phyloP scores from a whole-genome alignment of 495 filamentous ascomycete genomes.

The Bathelium albidoporum region DNA sequence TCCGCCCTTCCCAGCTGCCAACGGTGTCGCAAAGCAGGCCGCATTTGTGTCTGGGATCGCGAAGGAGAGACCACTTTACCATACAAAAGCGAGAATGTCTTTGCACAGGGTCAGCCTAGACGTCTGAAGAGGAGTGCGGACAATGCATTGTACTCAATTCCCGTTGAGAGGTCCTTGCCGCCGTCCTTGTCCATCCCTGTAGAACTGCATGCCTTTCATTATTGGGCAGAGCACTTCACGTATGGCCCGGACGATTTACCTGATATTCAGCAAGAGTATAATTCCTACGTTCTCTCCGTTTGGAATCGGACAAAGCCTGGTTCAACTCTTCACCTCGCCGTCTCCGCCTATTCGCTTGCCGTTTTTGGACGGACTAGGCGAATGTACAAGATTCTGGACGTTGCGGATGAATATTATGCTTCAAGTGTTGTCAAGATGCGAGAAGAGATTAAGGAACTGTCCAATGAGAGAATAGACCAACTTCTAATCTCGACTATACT shows the following conservation, averaged over 20 bases:
- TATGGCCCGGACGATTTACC: conserved; percentile 12
- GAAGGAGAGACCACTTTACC: conserved; percentile 20
- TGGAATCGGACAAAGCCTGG: conserved; percentile 11
- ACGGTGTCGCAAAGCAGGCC: conserved; percentile 25
- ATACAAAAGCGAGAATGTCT: conserved; percentile 31
- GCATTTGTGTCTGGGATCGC: conserved; percentile 23
- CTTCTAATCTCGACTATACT: conserved; percentile 27
- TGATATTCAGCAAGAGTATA: conserved; percentile 21
- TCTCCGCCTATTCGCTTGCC: conserved; percentile 26
- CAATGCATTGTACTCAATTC: not conserved
- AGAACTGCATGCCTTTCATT: conserved; percentile 3
- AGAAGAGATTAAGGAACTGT: conserved; percentile 6
- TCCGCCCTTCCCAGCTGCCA: conserved; percentile 14
- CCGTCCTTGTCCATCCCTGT: conserved; percentile 5
- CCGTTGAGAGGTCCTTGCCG: not conserved
- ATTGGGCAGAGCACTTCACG: conserved; percentile 10
- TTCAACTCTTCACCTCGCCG: conserved; percentile 25
- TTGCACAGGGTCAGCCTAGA: conserved; percentile 25
- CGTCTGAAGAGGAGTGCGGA: conserved; percentile 18
- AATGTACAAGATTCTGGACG: conserved; percentile 9
- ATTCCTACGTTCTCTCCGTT: conserved; percentile 17
- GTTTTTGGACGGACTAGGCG: conserved; percentile 21
- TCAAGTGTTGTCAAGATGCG: conserved; percentile 12
- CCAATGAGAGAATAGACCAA: conserved; percentile 24
- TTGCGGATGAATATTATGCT: conserved; percentile 17